phyloP scores from a whole-genome alignment of 352 stramenopile genomes.

The Pythium sp. region DNA sequence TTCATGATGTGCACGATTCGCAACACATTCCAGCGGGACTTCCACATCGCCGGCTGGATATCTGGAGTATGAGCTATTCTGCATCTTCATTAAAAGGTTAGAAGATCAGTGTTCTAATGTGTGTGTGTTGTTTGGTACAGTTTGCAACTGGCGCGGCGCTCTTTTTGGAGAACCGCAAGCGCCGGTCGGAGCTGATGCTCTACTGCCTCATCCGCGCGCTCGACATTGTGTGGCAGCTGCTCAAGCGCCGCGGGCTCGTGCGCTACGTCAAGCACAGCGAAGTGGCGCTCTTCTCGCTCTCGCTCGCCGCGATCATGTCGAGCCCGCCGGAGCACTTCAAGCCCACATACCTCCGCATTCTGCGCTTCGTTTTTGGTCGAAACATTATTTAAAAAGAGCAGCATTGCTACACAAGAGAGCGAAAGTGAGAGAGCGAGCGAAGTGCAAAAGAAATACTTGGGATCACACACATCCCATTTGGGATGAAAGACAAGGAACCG shows the following conservation, averaged over 20 bases:
- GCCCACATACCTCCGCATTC: slow-evolving; percentile 75
- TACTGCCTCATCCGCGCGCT: slow-evolving; percentile 76
- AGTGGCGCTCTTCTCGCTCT: slow-evolving; percentile 80
- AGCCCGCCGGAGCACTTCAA: slow-evolving; percentile 80
- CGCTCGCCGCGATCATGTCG: slow-evolving; percentile 84
- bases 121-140: slow-evolving; percentile 24
- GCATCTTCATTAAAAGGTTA: background rate
- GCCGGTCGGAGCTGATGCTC: slow-evolving; percentile 82
- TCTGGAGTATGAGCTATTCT: slow-evolving; percentile 36
- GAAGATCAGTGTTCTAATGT: background rate
- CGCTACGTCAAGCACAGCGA: slow-evolving; percentile 75
- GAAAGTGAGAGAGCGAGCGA: background rate
- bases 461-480: background rate
- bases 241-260: slow-evolving; percentile 64
- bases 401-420: slow-evolving; percentile 6
- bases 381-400: slow-evolving; percentile 57
- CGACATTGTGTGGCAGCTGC: slow-evolving; percentile 79
- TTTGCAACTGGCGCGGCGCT: slow-evolving; percentile 53
- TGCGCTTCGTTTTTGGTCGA: slow-evolving; percentile 82
- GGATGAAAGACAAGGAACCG: background rate
- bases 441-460: background rate
- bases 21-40: slow-evolving; percentile 72
- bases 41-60: slow-evolving; percentile 35
- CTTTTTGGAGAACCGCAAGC: slow-evolving; percentile 81
- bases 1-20: slow-evolving; percentile 67